phyloP scores from a whole-genome alignment of 345 rosid genomes.

The Citrus reticulata region DNA sequence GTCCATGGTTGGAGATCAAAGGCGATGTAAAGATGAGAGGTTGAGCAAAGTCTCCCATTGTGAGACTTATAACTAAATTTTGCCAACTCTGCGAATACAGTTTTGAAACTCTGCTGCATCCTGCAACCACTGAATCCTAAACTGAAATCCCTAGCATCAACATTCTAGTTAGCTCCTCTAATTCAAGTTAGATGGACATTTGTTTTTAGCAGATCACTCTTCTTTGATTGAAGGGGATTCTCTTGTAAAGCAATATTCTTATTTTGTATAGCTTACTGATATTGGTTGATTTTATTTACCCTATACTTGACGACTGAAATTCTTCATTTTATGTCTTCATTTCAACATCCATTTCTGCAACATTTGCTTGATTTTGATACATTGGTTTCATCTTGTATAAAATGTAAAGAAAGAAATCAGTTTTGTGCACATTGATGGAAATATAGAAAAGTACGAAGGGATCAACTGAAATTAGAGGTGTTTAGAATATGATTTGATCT shows the following conservation, averaged over 20 bases:
- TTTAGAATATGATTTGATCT: fast-evolving
- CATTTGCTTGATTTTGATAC: background rate
- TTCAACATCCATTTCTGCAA: background rate
- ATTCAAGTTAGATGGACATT: background rate
- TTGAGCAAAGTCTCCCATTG: slow-evolving; percentile 17
- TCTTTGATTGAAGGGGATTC: background rate
- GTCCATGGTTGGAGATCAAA: slow-evolving; percentile 79
- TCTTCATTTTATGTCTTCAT: background rate
- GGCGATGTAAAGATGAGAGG: slow-evolving; percentile 61
- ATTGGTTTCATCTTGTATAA: background rate
- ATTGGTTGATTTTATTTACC: background rate
- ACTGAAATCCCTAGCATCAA: background rate
- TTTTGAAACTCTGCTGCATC: background rate
- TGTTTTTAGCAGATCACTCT: background rate
- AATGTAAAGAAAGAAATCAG: background rate
- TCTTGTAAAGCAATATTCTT: background rate
- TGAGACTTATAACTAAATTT: background rate
- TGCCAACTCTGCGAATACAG: background rate
- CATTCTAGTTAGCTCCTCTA: background rate
- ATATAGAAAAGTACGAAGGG: background rate
- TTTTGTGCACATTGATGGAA: background rate
- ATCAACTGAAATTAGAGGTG: no score
- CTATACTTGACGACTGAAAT: background rate
- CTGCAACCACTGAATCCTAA: background rate
- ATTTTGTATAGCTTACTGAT: background rate